phyloP scores from a whole-genome alignment of 805 yeast genomes.

The Candida ficus region DNA sequence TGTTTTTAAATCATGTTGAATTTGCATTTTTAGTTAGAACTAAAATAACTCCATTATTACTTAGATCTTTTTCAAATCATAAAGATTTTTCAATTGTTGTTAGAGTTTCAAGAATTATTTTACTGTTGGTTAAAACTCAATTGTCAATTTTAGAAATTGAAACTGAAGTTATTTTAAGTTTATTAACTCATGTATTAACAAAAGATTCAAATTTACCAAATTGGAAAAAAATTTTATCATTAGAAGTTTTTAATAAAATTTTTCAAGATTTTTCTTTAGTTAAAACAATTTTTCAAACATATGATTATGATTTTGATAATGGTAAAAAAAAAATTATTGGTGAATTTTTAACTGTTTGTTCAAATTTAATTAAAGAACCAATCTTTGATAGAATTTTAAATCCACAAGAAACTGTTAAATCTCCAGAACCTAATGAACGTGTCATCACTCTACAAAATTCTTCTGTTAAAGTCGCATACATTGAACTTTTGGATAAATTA shows the following conservation, averaged over 20 bases:
- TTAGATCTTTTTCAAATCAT: slow-evolving; percentile 56
- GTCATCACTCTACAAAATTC: slow-evolving; percentile 41
- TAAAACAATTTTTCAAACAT: slow-evolving; percentile 48
- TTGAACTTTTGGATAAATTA: slow-evolving; percentile 75
- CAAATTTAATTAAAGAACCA: slow-evolving; percentile 28
- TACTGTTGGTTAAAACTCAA: slow-evolving; percentile 50
- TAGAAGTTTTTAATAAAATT: slow-evolving; percentile 65
- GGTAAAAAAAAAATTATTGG: slow-evolving; percentile 57
- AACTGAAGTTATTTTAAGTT: slow-evolving; percentile 72
- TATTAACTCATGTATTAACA: slow-evolving; percentile 67
- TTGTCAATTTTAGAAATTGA: slow-evolving; percentile 64
- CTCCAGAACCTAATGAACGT: slow-evolving; percentile 18
- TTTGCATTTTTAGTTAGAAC: slow-evolving; percentile 61
- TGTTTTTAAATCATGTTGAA: slow-evolving; percentile 58
- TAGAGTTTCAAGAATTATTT: slow-evolving; percentile 69
- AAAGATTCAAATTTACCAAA: slow-evolving; percentile 45
- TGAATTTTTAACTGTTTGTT: slow-evolving; percentile 45
- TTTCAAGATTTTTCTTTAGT: slow-evolving; percentile 52
- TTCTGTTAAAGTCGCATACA: slow-evolving; percentile 44
- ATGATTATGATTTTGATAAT: slow-evolving; percentile 56
- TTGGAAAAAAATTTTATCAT: slow-evolving; percentile 73
- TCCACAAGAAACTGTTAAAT: slow-evolving; percentile 26
- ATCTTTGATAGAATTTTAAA: slow-evolving; percentile 30
- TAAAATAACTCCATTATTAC: slow-evolving; percentile 68
- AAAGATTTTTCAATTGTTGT: slow-evolving; percentile 65